These are phyloP conservation scores for Aureobasidium musti DNA, from an alignment of 2,329 filamentous ascomycete species.

Conservation along the genomic window DNA sequence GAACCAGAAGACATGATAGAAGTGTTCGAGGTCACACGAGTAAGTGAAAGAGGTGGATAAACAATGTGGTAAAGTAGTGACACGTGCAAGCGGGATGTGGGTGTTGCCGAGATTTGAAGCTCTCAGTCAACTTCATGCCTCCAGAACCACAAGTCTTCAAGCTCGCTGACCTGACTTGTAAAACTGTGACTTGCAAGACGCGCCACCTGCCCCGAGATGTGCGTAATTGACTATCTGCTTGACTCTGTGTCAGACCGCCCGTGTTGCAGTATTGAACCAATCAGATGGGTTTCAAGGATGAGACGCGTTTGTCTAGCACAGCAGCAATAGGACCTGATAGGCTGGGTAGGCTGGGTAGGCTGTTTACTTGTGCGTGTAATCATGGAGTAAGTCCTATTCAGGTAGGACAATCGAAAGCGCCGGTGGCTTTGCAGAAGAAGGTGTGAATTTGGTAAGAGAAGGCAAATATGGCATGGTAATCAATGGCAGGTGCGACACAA, in stretches of 20 bases:
- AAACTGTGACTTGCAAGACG: background rate
- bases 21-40: background rate
- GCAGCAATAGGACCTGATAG: background rate
- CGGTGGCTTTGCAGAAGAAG: background rate
- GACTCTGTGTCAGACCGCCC: background rate
- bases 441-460: background rate
- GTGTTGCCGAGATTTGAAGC: conserved; percentile 23
- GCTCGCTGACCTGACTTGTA: background rate
- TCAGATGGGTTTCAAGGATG: background rate
- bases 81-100: conserved; percentile 12
- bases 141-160: background rate
- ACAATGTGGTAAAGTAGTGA: conserved; percentile 1
- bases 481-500: background rate
- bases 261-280: background rate
- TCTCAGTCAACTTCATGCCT: background rate
- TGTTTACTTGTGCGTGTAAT: background rate
- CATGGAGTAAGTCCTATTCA: background rate
- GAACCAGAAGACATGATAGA: conserved; percentile 21
- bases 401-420: background rate
- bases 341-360: background rate
- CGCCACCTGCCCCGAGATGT: background rate
- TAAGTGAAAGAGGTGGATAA: background rate
- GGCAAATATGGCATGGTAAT: background rate
- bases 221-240: background rate
- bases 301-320: conserved; percentile 16